Evolutionary conservation across 2,329 filamentous ascomycete species (phyloP).

Genomic region (Boeremia lycopersici): DNA sequence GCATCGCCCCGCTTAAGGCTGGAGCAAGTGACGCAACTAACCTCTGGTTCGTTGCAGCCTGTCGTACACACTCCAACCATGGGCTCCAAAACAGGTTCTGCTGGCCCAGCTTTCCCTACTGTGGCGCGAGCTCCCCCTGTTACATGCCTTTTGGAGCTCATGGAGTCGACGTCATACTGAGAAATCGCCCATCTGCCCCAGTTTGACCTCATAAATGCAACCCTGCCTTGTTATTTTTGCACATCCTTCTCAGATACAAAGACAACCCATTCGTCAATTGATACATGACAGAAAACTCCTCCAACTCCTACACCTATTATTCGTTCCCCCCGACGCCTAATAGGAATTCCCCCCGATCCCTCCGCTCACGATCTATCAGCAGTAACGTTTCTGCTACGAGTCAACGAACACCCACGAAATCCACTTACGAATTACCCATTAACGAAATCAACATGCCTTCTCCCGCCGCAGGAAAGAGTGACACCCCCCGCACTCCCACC

Average conservation of each 20-base stretch:
- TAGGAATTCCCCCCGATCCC: constrained; percentile 48
- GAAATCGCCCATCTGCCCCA: constrained; percentile 23
- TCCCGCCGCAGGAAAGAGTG: constrained; percentile 58
- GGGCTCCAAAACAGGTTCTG: constrained; percentile 48
- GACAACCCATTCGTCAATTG: constrained; percentile 45
- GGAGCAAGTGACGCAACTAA: constrained; percentile 46
- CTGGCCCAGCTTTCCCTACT: constrained; percentile 24
- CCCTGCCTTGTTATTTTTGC: constrained; percentile 25
- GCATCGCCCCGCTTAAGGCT: constrained; percentile 43
- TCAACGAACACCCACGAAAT: constrained; percentile 37
- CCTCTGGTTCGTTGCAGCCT: constrained; percentile 28
- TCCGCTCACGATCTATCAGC: constrained; percentile 49
- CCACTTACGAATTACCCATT: constrained; percentile 36
- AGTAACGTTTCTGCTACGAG: constrained; percentile 43
- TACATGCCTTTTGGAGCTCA: constrained; percentile 24
- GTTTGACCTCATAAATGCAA: constrained; percentile 40
- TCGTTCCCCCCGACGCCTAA: constrained; percentile 58
- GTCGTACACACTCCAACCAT: constrained; percentile 34
- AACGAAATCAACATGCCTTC: constrained; percentile 54
- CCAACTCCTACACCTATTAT: constrained; percentile 57
- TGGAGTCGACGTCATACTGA: constrained; percentile 44
- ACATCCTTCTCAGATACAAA: constrained; percentile 32
- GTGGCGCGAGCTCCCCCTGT: constrained; percentile 46
- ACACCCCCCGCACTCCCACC: constrained; percentile 57
- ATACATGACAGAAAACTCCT: constrained; percentile 58